phyloP scores from a whole-genome alignment of 179 eudicot genomes.

The Vitellaria paradoxa region DNA sequence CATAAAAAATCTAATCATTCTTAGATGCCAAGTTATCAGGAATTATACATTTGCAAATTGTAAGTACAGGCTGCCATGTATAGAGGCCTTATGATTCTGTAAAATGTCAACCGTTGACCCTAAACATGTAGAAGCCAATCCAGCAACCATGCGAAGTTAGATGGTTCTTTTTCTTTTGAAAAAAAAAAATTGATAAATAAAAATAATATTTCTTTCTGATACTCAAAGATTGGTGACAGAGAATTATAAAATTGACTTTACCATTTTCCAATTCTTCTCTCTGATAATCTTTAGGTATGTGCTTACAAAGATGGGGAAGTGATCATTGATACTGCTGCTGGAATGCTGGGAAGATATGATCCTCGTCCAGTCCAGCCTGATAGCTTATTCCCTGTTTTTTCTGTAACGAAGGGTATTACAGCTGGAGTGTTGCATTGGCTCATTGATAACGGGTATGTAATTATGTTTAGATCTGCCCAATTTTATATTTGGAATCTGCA shows the following conservation, averaged over 20 bases:
- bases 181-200: not conserved
- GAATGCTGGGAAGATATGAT: slow-evolving; percentile 92
- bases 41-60: too few species aligned
- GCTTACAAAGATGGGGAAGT: slow-evolving; percentile 98
- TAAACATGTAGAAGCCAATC: not conserved
- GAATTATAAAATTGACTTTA: not conserved
- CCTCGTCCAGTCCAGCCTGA: slow-evolving; percentile 99
- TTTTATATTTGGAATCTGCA: not conserved
- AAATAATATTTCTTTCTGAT: not conserved
- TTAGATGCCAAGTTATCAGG: too few species aligned
- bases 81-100: not conserved
- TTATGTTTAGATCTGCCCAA: not conserved
- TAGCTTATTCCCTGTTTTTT: slow-evolving; percentile 89
- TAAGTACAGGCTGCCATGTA: too few species aligned
- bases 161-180: not conserved
- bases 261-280: not conserved
- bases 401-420: slow-evolving; percentile 86
- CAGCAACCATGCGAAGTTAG: not conserved
- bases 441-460: slow-evolving; percentile 72
- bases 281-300: slow-evolving; percentile 57
- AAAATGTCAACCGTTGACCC: not conserved
- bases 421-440: slow-evolving; percentile 96
- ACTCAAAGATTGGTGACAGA: not conserved
- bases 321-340: slow-evolving; percentile 96
- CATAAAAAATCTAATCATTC: too few species aligned